phyloP scores from a whole-genome alignment of 495 filamentous ascomycete species.

The Aspergillus avenaceus region DNA sequence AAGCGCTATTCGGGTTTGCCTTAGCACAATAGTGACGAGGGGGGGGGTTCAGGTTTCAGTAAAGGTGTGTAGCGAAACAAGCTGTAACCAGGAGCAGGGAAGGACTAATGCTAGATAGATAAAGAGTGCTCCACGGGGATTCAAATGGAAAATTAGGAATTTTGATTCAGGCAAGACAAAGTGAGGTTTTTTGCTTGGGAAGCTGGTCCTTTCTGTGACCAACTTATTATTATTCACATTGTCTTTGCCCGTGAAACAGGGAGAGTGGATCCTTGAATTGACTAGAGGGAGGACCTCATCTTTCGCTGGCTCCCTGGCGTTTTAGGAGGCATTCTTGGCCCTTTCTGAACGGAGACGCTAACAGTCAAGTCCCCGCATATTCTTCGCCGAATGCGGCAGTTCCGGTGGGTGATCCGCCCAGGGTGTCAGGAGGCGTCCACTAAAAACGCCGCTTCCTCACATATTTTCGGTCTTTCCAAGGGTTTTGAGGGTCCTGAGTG shows the following conservation, averaged over 20 bases:
- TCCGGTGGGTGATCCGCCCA: conserved; percentile 14
- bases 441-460: conserved; percentile 6
- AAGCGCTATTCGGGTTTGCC: too few species aligned
- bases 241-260: conserved; percentile 15
- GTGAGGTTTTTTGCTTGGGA: too few species aligned
- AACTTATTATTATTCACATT: conserved; percentile 6
- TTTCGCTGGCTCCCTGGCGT: conserved; percentile 9
- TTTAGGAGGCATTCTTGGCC: conserved; percentile 13
- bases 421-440: conserved; percentile 11
- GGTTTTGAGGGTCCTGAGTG: conserved; percentile 4
- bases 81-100: background rate
- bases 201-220: background rate
- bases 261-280: conserved; percentile 5
- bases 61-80: background rate
- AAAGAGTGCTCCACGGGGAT: background rate
- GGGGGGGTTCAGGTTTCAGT: background rate
- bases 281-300: conserved; percentile 2
- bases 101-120: background rate
- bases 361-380: conserved; percentile 13
- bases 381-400: conserved; percentile 13
- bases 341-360: conserved; percentile 1
- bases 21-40: background rate
- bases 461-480: conserved; percentile 11
- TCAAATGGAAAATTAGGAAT: background rate
- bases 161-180: background rate